Evolutionary conservation across 2,329 filamentous ascomycete species (phyloP), one percentile per base, ranked within the genome.

Genomic region (Magnaporthiopsis incrustans): DNA sequence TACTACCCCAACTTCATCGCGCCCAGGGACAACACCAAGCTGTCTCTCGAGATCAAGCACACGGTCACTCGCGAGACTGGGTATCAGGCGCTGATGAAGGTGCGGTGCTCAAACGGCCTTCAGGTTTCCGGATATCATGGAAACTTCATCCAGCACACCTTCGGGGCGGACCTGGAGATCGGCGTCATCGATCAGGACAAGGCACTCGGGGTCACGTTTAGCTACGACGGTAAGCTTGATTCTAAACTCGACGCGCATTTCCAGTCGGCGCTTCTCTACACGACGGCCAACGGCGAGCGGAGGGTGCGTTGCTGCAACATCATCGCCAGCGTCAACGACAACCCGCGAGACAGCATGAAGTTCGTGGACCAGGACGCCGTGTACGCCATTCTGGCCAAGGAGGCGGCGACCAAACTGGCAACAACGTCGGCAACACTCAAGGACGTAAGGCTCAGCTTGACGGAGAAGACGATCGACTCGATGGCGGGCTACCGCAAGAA

Each of bases 1-100:
- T 97, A 96, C 77, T 99, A 96, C 74, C 93, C 95, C 59, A 99
- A 98, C 75, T 99, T 97, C 78, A 88, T 97, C 65, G 87, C 89
- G 10, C 90, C 90, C 10, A 86, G 95, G 53, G 95, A 99, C 75
- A 87, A 89, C 58, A 82, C 91, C 64, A 96, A 94, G 78, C 78
- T 99, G 56, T 89, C 89, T 2, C 85, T 89, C 60, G 95, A 99
- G 77, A 87, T 99, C 68, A 86, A 88, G 69, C 94, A 97, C 72
- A 87, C 91, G 0, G 86, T 97, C 35, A 92, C 88, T 3, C 85
- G 95, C 67, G 93, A 97, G 75, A 97, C 94, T 60, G 95, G 95
- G 27, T 98, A 91, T 79, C 94, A 97, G 76, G 92, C 92, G 26
- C 80, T 99, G 70, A 96, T 99, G 91, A 99, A 99, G 81, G 94